These are phyloP conservation scores for Firmiana major DNA, from an alignment of 345 rosid genomes.

Conservation along the genomic window DNA sequence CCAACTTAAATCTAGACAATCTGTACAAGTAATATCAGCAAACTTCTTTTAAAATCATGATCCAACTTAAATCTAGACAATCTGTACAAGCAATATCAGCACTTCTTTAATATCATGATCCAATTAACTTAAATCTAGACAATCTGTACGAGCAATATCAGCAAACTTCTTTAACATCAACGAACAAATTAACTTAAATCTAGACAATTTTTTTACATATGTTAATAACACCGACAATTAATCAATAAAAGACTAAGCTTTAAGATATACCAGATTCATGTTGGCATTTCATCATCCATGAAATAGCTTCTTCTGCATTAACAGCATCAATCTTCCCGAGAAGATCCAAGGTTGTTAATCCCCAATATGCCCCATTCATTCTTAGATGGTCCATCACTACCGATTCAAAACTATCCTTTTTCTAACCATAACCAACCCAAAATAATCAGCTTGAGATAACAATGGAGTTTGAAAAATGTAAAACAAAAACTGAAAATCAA, in stretches of 20 bases:
- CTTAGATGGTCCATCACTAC: constrained; percentile 92
- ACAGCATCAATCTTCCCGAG: constrained; percentile 65
- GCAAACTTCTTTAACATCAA: no score
- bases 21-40: no score
- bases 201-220: no score
- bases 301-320: constrained; percentile 53
- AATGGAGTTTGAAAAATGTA: not conserved
- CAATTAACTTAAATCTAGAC: no score
- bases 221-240: no score
- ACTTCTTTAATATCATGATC: no score
- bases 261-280: constrained; percentile 62
- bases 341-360: constrained; percentile 69
- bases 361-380: constrained; percentile 94
- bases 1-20: no score
- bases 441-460: not conserved
- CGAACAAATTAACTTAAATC: no score
- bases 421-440: constrained; percentile 33
- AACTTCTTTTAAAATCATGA: no score
- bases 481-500: not conserved
- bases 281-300: constrained; percentile 81
- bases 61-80: no score
- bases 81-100: no score
- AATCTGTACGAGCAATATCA: no score
- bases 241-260: not conserved
- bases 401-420: constrained; percentile 74